Base-by-base conservation (phyloP, 1,139 yeast genomes). In the Debaryomyces subglobosus region DNA sequence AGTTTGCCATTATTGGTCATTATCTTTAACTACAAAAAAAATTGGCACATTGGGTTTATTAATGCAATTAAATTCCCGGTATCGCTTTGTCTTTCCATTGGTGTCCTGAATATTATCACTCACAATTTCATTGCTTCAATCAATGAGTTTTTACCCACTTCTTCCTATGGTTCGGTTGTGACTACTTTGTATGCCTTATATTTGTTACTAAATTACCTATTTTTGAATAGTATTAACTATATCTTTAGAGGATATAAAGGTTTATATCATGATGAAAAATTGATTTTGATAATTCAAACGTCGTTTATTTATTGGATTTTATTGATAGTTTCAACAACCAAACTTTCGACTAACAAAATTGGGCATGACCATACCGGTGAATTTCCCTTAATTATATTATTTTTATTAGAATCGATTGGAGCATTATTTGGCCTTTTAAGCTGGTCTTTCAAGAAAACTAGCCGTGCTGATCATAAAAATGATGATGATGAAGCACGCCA, bases 191-290 rank as follows among this genome's bases (percentile, higher is more conserved):
- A 83, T 29, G 70, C 83, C 0, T 56, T 78, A 3, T 82, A 84
- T 55, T 55, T 85, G 35, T 62, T 88, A 27, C 50, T 76, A 42
- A 86, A 85, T 58, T 86, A 85, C 59, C 39, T 78, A 3, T 51
- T 86, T 21, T 69, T 88, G 56, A 82, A 85, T 27, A 68, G 71
- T 10, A 57, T 72, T 36, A 74, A 73, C 49, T 56, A 61, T 36
- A 18, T 68, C 1, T 75, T 82, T 51, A 74, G 77, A 44, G 69
- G 73, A 50, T 59, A 78, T 40, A 77, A 79, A 56, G 84, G 87
- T 7, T 52, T 65, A 29, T 80, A 84, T 29, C 87, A 84, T 56
- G 95, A 84, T 61, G 90, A 87, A 58, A 90, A 89, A 63, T 76
- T 89, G 51, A 72, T 86, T 37, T 74, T 81, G 1, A 71, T 86